Evolutionary conservation across 2,329 filamentous ascomycete species (phyloP).

Genomic region (Fusarium haematococcum): DNA sequence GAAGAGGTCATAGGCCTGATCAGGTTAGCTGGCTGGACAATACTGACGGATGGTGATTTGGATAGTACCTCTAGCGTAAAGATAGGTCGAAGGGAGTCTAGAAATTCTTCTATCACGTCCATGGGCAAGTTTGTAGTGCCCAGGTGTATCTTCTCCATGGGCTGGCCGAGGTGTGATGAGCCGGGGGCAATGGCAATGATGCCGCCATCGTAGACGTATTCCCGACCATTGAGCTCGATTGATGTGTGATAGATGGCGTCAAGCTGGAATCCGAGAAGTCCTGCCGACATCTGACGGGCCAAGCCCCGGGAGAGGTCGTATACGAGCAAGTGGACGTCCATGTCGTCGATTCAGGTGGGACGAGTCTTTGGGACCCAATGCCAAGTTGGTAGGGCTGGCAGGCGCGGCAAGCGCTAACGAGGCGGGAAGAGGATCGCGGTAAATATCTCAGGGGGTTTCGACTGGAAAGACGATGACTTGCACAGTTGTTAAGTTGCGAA

Average conservation of each 20-base stretch:
- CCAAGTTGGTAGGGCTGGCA: not conserved
- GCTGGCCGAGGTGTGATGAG: slow-evolving; percentile 85
- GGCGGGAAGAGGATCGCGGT: not conserved
- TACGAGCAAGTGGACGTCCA: slow-evolving; percentile 82
- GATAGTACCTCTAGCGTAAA: slow-evolving; percentile 79
- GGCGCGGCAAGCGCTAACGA: not conserved
- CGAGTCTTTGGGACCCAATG: not conserved
- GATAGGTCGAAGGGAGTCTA: slow-evolving; percentile 83
- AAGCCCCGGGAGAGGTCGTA: slow-evolving; percentile 80
- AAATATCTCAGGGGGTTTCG: not conserved
- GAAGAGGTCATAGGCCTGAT: slow-evolving; percentile 87
- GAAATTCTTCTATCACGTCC: slow-evolving; percentile 86
- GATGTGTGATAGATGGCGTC: slow-evolving; percentile 97
- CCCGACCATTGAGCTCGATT: slow-evolving; percentile 83
- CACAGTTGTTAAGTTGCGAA: not conserved
- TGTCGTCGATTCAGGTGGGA: slow-evolving; percentile 47
- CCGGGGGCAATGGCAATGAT: slow-evolving; percentile 86
- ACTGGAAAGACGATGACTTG: not conserved
- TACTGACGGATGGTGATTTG: not conserved
- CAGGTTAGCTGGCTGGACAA: not conserved
- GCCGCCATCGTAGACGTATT: slow-evolving; percentile 91
- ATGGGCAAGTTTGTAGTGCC: slow-evolving; percentile 83
- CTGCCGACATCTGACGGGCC: slow-evolving; percentile 66
- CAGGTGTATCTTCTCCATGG: slow-evolving; percentile 80
- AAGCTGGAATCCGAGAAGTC: slow-evolving; percentile 70